Base-by-base conservation (phyloP, 306 rosid species). In the Dalbergia cultrata region DNA sequence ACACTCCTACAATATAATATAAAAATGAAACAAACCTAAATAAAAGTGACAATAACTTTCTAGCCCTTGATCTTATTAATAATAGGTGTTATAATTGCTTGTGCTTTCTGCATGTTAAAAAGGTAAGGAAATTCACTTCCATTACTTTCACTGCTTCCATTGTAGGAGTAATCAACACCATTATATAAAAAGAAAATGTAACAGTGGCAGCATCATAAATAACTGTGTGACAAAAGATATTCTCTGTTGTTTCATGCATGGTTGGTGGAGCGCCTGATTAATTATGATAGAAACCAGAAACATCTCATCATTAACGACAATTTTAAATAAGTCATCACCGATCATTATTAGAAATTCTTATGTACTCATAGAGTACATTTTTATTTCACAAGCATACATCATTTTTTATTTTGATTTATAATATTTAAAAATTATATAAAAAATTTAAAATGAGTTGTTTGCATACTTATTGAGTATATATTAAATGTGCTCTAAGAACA, bases 21-120 rank as follows among this genome's bases (percentile, higher is more conserved):
- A 26, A 26, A 22, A 26, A 60, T 70, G 73, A 80, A 61, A 62
- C 19, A 65, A 41, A 72, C 60, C 57, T 26, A 26, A 26, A 26
- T 67, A 53, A 56, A 63, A 85, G 85, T 80, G 53, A 35, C 54
- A 58, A 60, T 77, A 78, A 80, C 91, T 88, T 86, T 89, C 80
- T 88, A 82, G 83, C 89, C 75, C 72, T 86, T 87, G 49, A 77
- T 80, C 85, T 26, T 26, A 26, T 82, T 81, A 88, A 91, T 91
- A 89, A 87, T 90, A 88, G 58, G 82, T 73, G 80, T 18, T 83
- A 87, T 87, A 83, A 89, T 92, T 88, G 84, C 86, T 70, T 64
- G 45, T 16, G 86, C 84, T 87, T 87, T 89, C 64, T 79, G 79
- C 56, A 34, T 68, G 63, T 74, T 76, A 26, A 69, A 81, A 82